Conservation (phyloP, 129 eudicot genomes). For the Helianthus tuberosus region DNA sequence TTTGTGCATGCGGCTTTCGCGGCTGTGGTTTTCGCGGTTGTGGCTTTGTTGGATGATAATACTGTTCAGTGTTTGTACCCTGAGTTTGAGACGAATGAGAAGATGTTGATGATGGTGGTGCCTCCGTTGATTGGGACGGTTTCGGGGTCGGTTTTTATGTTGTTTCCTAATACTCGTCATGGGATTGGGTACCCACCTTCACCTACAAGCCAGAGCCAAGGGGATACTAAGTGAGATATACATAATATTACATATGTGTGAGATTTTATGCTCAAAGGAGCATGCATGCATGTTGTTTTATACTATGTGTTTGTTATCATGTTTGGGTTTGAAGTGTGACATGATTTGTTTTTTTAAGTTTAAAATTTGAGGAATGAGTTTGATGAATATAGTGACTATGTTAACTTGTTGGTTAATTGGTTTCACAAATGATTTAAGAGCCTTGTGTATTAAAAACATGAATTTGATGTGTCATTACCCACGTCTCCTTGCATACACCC, state of each 20-base stretch:
- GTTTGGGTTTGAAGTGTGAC: slow-evolving; percentile 9
- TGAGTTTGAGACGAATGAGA: slow-evolving; percentile 46
- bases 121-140: slow-evolving; percentile 71
- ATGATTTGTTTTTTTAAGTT: neutral
- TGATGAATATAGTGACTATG: neutral
- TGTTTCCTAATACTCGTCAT: slow-evolving; percentile 63
- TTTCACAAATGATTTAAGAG: no score
- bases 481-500: no score
- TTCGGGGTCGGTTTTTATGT: slow-evolving; percentile 49
- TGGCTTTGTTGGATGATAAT: slow-evolving; percentile 61
- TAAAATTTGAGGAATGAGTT: neutral
- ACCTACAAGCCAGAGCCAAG: slow-evolving; percentile 1
- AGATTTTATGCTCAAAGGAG: neutral
- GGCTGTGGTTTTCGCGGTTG: slow-evolving; percentile 50
- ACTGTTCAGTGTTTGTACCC: slow-evolving; percentile 69
- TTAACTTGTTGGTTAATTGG: neutral
- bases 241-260: neutral
- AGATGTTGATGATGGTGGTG: slow-evolving; percentile 56
- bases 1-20: slow-evolving; percentile 62
- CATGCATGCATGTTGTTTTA: neutral
- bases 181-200: slow-evolving; percentile 70
- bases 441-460: no score
- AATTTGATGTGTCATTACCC: no score
- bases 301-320: neutral
- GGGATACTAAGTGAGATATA: slow-evolving; percentile 1